phyloP scores from a whole-genome alignment of 306 rosid species.

The Quillaja saponaria region DNA sequence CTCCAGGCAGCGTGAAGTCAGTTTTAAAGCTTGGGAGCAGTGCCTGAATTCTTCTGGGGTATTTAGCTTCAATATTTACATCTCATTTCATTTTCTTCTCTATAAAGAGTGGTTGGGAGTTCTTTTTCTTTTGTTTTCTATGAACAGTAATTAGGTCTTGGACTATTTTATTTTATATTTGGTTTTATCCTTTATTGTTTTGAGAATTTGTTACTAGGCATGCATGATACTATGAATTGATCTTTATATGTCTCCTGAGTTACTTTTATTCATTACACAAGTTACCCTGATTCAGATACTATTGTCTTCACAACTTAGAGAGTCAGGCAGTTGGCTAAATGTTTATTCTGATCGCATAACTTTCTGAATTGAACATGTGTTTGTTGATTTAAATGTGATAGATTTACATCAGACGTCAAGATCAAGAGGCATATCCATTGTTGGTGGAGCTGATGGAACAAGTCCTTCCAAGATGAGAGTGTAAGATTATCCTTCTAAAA shows the following conservation, averaged over 20 bases:
- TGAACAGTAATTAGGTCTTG: neutral
- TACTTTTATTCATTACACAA: slow-evolving; percentile 89
- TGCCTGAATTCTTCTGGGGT: slow-evolving; percentile 78
- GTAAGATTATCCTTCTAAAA: slow-evolving; percentile 47
- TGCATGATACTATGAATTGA: neutral
- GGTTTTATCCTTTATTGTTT: neutral
- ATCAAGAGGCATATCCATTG: slow-evolving; percentile 86
- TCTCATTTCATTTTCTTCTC: slow-evolving; percentile 1
- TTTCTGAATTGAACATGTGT: neutral
- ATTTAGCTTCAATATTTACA: slow-evolving; percentile 25
- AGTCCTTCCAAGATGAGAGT: slow-evolving; percentile 94
- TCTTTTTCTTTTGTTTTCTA: neutral
- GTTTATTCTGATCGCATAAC: neutral
- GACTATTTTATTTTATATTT: too few relatives aligned
- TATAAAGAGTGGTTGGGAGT: neutral
- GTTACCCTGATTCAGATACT: slow-evolving; percentile 25
- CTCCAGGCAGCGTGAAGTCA: slow-evolving; percentile 75
- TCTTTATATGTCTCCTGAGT: slow-evolving; percentile 54
- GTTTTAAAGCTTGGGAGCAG: slow-evolving; percentile 96
- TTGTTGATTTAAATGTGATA: slow-evolving; percentile 24
- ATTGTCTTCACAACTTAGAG: neutral
- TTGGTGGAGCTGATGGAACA: slow-evolving; percentile 83
- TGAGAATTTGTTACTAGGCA: neutral
- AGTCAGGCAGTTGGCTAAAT: too few relatives aligned
- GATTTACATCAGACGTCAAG: slow-evolving; percentile 96